Conservation (phyloP, 331 rosid genomes). For the Malus hybrid region DNA sequence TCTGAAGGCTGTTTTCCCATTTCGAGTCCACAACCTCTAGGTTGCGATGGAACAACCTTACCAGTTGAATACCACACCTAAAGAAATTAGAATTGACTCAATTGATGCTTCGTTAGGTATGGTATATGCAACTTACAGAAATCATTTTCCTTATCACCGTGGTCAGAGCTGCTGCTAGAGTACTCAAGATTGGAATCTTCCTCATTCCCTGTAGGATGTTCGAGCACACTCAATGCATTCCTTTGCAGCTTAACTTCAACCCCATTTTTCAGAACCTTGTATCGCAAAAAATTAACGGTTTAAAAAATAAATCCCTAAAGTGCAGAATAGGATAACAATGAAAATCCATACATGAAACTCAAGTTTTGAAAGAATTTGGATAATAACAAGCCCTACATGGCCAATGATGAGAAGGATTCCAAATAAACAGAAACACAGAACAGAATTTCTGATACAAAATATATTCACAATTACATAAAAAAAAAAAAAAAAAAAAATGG, state of each 20-base stretch:
- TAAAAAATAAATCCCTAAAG: not conserved
- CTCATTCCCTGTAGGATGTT: conserved; percentile 42
- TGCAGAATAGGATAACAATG: no score
- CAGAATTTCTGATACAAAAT: not conserved
- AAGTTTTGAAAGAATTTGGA: not conserved
- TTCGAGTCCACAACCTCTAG: not conserved
- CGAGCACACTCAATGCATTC: conserved; percentile 69
- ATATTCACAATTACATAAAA: not conserved
- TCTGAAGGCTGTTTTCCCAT: not conserved
- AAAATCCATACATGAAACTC: not conserved
- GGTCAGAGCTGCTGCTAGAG: no score
- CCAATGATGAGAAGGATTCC: no score
- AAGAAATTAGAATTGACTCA: not conserved
- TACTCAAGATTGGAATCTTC: conserved; percentile 1
- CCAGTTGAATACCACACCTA: not conserved
- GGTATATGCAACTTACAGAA: no score
- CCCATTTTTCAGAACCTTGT: conserved; percentile 64
- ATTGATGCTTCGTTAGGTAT: no score
- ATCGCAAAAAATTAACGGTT: not conserved
- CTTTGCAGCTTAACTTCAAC: conserved; percentile 71
- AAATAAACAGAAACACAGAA: not conserved
- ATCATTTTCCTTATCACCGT: no score
- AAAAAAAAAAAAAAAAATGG: not conserved
- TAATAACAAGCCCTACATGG: no score
- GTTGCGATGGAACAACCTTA: not conserved